A percentile compares a stretch with the other conserved stretches of the same genome.
phyloP scores from a whole-genome alignment of 192 early-diverging fungal genomes.

The Chytriomyces sp. region DNA sequence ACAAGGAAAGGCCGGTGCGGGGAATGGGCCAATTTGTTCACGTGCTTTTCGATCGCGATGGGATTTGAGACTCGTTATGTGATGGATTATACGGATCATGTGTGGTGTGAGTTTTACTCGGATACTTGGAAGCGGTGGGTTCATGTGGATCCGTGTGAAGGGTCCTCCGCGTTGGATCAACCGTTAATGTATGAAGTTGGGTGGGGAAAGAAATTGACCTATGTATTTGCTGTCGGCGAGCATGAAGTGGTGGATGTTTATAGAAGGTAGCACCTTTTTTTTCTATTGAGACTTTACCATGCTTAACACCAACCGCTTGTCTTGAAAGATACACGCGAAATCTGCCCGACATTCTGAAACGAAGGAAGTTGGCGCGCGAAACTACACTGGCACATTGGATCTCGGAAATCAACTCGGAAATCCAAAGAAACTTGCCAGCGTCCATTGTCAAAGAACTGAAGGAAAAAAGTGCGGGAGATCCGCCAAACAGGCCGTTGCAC shows the following conservation, averaged over 20 bases:
- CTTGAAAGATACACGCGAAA: slow-evolving; percentile 35
- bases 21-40: slow-evolving; percentile 55
- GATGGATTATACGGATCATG: slow-evolving; percentile 55
- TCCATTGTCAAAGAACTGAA: slow-evolving; percentile 19
- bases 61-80: slow-evolving; percentile 55
- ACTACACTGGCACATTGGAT: neutral
- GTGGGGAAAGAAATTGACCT: slow-evolving; percentile 53
- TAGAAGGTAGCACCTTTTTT: neutral
- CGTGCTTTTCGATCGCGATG: slow-evolving; percentile 39
- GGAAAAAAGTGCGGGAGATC: slow-evolving; percentile 18
- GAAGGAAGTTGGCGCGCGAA: slow-evolving; percentile 38
- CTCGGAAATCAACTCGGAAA: neutral
- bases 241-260: slow-evolving; percentile 46
- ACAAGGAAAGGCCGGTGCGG: slow-evolving; percentile 52
- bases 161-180: slow-evolving; percentile 33
- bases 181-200: slow-evolving; percentile 53
- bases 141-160: slow-evolving; percentile 46
- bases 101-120: slow-evolving; percentile 51
- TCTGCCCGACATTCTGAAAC: slow-evolving; percentile 12
- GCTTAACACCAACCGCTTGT: neutral
- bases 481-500: neutral
- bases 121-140: slow-evolving; percentile 40
- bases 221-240: slow-evolving; percentile 40
- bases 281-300: neutral
- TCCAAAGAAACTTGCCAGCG: neutral